Percentiles rank a stretch among this genome's conserved stretches.
phyloP scores from a whole-genome alignment of 1,139 yeast genomes.

The Blastobotrys serpentis region DNA sequence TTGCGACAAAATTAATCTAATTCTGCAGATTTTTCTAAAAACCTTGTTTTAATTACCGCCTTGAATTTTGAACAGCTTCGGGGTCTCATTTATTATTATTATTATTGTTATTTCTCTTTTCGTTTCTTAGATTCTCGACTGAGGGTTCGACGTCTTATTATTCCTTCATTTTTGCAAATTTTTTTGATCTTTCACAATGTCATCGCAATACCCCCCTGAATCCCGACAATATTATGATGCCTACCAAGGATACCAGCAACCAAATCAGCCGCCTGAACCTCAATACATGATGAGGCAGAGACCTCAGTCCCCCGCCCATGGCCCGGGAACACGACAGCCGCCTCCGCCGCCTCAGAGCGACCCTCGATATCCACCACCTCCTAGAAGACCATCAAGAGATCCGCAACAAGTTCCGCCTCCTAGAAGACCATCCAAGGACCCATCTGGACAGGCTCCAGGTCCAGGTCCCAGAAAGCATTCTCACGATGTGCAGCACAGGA shows the following conservation, averaged over 20 bases:
- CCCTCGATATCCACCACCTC: neutral
- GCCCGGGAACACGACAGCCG: neutral
- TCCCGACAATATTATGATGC: constrained; percentile 8
- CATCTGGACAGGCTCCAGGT: constrained; percentile 8
- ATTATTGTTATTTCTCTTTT: too few species aligned
- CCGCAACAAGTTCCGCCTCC: neutral
- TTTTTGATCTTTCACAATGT: constrained; percentile 7
- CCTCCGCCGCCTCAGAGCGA: constrained; percentile 14
- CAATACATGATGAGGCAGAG: constrained; percentile 1
- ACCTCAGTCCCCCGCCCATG: constrained; percentile 3
- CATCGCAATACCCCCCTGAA: constrained; percentile 13
- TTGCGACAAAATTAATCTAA: neutral
- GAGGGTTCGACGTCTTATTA: neutral
- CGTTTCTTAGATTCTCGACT: neutral
- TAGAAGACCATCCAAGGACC: constrained; percentile 3
- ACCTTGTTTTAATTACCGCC: neutral
- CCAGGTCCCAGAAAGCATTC: constrained; percentile 13
- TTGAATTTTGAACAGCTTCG: too few species aligned
- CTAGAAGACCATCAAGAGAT: neutral
- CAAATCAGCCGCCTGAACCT: constrained; percentile 8
- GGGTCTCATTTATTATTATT: too few species aligned
- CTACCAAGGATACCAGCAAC: neutral
- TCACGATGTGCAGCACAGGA: constrained; percentile 1
- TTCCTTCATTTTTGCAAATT: neutral
- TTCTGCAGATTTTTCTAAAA: neutral